These are phyloP conservation scores for Solanum pimpinellifolium DNA, from an alignment of 257 asterid genomes.

Conservation along the genomic window DNA sequence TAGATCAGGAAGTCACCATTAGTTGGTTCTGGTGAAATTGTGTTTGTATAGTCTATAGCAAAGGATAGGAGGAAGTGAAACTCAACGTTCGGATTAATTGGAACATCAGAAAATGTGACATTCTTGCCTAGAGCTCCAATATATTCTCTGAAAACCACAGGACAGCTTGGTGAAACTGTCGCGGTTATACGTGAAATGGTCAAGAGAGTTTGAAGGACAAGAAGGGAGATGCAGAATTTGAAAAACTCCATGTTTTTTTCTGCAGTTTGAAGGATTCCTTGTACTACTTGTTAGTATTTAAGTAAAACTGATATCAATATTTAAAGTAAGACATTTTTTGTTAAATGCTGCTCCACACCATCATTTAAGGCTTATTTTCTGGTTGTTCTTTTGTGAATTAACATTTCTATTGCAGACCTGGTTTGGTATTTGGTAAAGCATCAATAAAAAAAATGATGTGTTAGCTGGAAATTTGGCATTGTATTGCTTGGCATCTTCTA, in stretches of 20 bases:
- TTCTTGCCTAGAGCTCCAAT: slow-evolving; percentile 45
- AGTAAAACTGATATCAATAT: background rate
- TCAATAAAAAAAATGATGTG: background rate
- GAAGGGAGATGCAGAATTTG: slow-evolving; percentile 7
- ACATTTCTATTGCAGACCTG: background rate
- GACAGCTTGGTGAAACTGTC: slow-evolving; percentile 9
- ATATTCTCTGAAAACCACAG: slow-evolving; percentile 57
- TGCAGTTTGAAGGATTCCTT: background rate
- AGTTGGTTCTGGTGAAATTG: slow-evolving; percentile 32
- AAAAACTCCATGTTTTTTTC: slow-evolving; percentile 23
- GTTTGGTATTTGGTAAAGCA: background rate
- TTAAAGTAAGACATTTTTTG: background rate
- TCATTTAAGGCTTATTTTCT: background rate
- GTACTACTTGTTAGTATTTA: background rate
- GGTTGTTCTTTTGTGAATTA: background rate
- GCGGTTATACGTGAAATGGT: background rate
- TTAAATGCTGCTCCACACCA: background rate
- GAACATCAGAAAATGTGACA: slow-evolving; percentile 41
- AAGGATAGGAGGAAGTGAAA: slow-evolving; percentile 67
- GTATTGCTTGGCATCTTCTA: background rate
- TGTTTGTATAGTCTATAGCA: slow-evolving; percentile 52
- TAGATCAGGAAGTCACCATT: slow-evolving; percentile 41
- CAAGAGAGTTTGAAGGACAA: slow-evolving; percentile 14
- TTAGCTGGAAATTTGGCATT: background rate
- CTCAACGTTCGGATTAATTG: slow-evolving; percentile 18